These are phyloP conservation scores for Talaromyces rugulosus DNA, from an alignment of 2,329 filamentous ascomycete genomes.

Conservation along the genomic window DNA sequence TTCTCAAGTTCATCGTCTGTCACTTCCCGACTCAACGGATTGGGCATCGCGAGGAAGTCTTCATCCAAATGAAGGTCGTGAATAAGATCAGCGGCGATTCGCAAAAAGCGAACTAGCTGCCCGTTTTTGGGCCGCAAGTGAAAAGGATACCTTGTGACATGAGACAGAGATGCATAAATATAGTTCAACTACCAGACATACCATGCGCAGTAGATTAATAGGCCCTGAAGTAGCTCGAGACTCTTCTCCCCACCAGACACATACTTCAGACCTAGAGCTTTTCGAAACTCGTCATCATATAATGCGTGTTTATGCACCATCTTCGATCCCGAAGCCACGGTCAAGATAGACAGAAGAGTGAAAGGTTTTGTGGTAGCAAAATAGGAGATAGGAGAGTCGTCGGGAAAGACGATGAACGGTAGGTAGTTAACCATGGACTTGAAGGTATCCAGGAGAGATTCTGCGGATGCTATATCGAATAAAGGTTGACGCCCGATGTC, in stretches of 20 bases:
- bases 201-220: conserved; percentile 11
- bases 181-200: background rate
- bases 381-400: conserved; percentile 5
- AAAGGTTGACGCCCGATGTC: conserved; percentile 11
- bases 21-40: background rate
- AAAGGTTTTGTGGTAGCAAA: conserved; percentile 6
- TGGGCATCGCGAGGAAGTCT: background rate
- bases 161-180: background rate
- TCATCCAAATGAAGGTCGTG: conserved; percentile 5
- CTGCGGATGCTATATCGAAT: conserved; percentile 10
- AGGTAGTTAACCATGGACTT: conserved; percentile 3
- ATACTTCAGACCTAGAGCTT: conserved; percentile 12
- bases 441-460: conserved; percentile 9
- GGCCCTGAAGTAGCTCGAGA: conserved; percentile 6
- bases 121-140: conserved; percentile 9
- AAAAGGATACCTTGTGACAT: conserved; percentile 5
- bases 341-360: conserved; percentile 6
- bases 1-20: conserved; percentile 10
- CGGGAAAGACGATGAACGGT: conserved; percentile 3
- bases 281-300: conserved; percentile 12
- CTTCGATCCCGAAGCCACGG: conserved; percentile 7
- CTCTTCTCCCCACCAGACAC: conserved; percentile 7
- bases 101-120: conserved; percentile 4
- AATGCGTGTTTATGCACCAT: conserved; percentile 11
- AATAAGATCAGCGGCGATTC: conserved; percentile 4